phyloP scores from a whole-genome alignment of 306 rosid genomes.

The Nissolia schottii region DNA sequence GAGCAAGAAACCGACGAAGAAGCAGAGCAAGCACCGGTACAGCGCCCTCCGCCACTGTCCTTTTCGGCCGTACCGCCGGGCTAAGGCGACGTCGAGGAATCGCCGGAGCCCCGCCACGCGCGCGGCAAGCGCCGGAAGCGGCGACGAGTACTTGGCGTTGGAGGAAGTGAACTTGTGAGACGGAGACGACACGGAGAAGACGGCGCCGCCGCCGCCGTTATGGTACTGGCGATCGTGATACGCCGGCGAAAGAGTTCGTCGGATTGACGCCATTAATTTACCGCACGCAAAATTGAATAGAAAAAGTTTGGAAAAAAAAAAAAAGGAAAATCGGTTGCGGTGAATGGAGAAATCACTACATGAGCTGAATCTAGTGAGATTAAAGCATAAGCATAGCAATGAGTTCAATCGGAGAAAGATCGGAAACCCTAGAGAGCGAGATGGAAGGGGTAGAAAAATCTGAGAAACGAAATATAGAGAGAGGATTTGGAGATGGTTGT shows the following conservation, averaged over 20 bases:
- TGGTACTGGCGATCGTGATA: slow-evolving; percentile 52
- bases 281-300: background rate
- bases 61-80: slow-evolving; percentile 47
- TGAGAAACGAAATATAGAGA: background rate
- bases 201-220: slow-evolving; percentile 35
- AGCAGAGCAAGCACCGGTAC: slow-evolving; percentile 54
- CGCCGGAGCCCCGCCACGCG: slow-evolving; percentile 34
- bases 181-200: slow-evolving; percentile 49
- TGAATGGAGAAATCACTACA: background rate
- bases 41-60: slow-evolving; percentile 54
- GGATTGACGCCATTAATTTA: slow-evolving; percentile 79
- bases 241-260: slow-evolving; percentile 86
- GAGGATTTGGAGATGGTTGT: slow-evolving; percentile 8
- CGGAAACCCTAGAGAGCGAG: slow-evolving; percentile 8
- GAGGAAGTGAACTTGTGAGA: slow-evolving; percentile 52
- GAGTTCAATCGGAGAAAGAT: background rate
- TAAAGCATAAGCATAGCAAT: background rate
- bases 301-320: too few species aligned
- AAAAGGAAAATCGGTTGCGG: background rate
- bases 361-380: background rate
- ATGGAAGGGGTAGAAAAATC: slow-evolving; percentile 7
- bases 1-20: slow-evolving; percentile 69
- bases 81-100: slow-evolving; percentile 34
- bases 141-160: slow-evolving; percentile 48
- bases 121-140: slow-evolving; percentile 32